phyloP scores from a whole-genome alignment of 1,139 yeast genomes.

The Kurtzmaniella quercitrusa region DNA sequence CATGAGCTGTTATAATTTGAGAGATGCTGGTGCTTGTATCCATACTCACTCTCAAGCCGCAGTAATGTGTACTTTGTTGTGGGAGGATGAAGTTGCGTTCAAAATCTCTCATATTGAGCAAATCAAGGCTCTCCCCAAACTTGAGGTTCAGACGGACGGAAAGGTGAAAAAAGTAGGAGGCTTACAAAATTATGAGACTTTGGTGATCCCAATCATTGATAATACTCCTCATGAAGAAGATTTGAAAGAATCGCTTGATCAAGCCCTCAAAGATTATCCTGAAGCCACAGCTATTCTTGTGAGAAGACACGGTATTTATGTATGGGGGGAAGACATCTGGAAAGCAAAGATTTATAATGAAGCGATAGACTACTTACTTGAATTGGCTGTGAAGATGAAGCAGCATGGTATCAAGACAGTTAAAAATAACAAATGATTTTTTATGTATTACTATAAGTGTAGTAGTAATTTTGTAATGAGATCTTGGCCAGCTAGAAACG shows the following conservation, averaged over 20 bases:
- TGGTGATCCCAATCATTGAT: slow-evolving; percentile 85
- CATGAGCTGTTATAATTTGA: slow-evolving; percentile 64
- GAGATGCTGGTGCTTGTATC: slow-evolving; percentile 88
- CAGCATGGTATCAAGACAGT: slow-evolving; percentile 52
- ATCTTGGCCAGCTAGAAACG: too few species aligned
- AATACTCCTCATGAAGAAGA: slow-evolving; percentile 89
- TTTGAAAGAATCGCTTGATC: slow-evolving; percentile 61
- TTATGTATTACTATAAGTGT: too few species aligned
- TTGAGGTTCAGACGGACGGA: slow-evolving; percentile 27
- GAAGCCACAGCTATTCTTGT: slow-evolving; percentile 82
- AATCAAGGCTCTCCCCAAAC: slow-evolving; percentile 80
- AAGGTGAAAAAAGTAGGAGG: slow-evolving; percentile 61
- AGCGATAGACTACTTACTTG: slow-evolving; percentile 86
- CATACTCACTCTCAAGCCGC: slow-evolving; percentile 93
- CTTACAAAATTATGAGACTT: slow-evolving; percentile 67
- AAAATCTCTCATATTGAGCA: slow-evolving; percentile 81
- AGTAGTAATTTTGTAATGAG: neutral
- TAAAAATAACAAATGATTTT: slow-evolving; percentile 20
- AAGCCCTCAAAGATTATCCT: slow-evolving; percentile 67
- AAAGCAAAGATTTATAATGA: slow-evolving; percentile 92
- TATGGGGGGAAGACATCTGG: slow-evolving; percentile 93
- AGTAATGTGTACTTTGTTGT: slow-evolving; percentile 73
- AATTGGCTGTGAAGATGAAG: slow-evolving; percentile 79
- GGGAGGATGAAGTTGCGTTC: slow-evolving; percentile 58
- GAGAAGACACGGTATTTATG: slow-evolving; percentile 90